Conservation (phyloP, 2,329 filamentous ascomycete species). For the Ilyonectria mors-panacis region DNA sequence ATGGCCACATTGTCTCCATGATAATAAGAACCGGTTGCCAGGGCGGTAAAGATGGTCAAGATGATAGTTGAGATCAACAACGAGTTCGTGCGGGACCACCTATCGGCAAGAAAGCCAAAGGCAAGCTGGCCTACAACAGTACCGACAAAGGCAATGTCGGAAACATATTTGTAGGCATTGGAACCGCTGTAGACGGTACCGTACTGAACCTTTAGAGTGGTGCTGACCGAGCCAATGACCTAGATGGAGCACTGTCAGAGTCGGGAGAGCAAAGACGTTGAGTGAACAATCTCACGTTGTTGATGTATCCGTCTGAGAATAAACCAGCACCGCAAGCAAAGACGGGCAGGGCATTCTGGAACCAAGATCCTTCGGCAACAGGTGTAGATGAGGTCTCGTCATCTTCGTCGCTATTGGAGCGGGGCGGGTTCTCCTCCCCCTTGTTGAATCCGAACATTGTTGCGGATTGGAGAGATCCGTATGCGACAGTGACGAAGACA, state of each 20-base stretch:
- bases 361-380: slow-evolving; percentile 31
- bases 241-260: slow-evolving; percentile 48
- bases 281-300: slow-evolving; percentile 71
- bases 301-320: slow-evolving; percentile 93
- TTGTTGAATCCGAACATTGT: slow-evolving; percentile 41
- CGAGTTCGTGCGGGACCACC: slow-evolving; percentile 87
- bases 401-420: slow-evolving; percentile 23
- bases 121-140: slow-evolving; percentile 86
- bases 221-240: slow-evolving; percentile 92
- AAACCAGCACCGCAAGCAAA: slow-evolving; percentile 92
- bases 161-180: slow-evolving; percentile 79
- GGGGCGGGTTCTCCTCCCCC: slow-evolving; percentile 30
- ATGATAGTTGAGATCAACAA: slow-evolving; percentile 87
- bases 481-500: background rate
- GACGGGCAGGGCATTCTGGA: slow-evolving; percentile 69
- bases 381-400: slow-evolving; percentile 13
- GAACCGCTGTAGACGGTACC: slow-evolving; percentile 77
- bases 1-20: slow-evolving; percentile 78
- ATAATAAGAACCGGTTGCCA: slow-evolving; percentile 83
- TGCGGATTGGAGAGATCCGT: background rate
- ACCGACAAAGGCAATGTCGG: slow-evolving; percentile 87
- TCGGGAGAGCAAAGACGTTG: background rate
- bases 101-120: slow-evolving; percentile 86
- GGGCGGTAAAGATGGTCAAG: slow-evolving; percentile 86
- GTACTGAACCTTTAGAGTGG: slow-evolving; percentile 80